Evolutionary conservation across 768 basidiomycete genomes (phyloP).

Genomic region (Boletus speciosus): DNA sequence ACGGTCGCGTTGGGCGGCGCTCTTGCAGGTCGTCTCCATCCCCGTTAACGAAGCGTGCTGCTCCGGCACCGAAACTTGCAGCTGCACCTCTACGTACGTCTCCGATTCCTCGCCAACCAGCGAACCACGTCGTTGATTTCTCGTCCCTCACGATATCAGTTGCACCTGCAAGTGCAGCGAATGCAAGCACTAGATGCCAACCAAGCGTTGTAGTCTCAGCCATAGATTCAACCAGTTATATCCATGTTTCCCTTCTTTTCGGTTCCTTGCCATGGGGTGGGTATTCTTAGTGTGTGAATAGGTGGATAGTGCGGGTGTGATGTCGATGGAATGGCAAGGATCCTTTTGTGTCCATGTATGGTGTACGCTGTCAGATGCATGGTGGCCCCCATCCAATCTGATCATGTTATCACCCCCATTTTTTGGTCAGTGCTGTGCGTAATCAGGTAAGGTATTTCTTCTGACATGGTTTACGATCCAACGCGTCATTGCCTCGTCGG

Average conservation of each 20-base stretch:
- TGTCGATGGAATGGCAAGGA: not conserved
- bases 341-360: not conserved
- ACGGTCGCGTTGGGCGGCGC: not conserved
- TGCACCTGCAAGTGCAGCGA: slow-evolving; percentile 14
- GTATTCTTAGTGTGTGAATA: not conserved
- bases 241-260: too few relatives aligned
- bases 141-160: not conserved
- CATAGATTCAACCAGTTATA: not conserved
- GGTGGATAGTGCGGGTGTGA: too few relatives aligned
- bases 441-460: not conserved
- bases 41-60: slow-evolving; percentile 16
- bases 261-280: not conserved
- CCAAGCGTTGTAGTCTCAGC: not conserved
- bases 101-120: not conserved
- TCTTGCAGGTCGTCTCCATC: slow-evolving; percentile 4
- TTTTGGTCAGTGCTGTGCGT: too few relatives aligned
- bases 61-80: not conserved
- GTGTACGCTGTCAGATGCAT: not conserved
- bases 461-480: too few relatives aligned
- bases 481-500: not conserved
- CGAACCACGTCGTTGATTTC: not conserved
- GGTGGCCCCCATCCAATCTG: not conserved
- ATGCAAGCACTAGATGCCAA: slow-evolving; percentile 10
- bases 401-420: not conserved
- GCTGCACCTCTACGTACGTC: slow-evolving; percentile 6